Evolutionary conservation across 208 protist species (phyloP).

Genomic region (Leishmania martiniquensis): DNA sequence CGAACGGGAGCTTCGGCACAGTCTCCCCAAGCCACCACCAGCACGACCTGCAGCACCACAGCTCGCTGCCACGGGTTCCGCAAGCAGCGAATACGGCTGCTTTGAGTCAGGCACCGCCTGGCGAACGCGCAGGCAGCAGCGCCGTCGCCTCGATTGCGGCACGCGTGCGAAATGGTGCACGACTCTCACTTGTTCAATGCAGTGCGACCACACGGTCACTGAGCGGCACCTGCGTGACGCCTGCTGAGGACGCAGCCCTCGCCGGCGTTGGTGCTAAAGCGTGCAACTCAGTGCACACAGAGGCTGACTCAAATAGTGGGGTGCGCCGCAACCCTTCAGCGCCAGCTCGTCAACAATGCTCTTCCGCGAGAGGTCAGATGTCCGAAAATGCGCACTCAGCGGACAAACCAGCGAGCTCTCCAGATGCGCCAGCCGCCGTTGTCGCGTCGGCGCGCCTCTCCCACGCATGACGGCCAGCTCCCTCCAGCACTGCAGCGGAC

Average conservation of each 20-base stretch:
- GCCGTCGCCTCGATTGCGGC: neutral
- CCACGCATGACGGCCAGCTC: neutral
- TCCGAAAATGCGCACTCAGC: neutral
- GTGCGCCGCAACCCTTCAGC: slow-evolving; percentile 4
- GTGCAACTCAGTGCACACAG: neutral
- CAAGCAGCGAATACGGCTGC: neutral
- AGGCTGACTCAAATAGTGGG: neutral
- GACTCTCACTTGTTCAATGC: neutral
- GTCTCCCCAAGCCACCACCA: slow-evolving; percentile 14
- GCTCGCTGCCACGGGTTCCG: slow-evolving; percentile 15
- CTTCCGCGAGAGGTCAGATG: no score
- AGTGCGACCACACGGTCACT: neutral
- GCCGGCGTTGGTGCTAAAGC: neutral
- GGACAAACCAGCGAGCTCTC: neutral
- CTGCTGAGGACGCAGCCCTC: neutral
- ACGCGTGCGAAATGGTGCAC: neutral
- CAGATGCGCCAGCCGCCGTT: neutral
- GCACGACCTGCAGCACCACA: slow-evolving; percentile 8
- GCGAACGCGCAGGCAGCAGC: neutral
- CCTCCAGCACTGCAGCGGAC: neutral
- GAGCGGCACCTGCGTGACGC: neutral
- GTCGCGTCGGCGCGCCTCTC: slow-evolving; percentile 8
- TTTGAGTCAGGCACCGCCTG: neutral
- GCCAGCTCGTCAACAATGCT: neutral
- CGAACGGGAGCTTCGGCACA: neutral